These are phyloP conservation scores for Kodamaea sp. DNA, from an alignment of 1,139 yeast species.

Conservation along the genomic window DNA sequence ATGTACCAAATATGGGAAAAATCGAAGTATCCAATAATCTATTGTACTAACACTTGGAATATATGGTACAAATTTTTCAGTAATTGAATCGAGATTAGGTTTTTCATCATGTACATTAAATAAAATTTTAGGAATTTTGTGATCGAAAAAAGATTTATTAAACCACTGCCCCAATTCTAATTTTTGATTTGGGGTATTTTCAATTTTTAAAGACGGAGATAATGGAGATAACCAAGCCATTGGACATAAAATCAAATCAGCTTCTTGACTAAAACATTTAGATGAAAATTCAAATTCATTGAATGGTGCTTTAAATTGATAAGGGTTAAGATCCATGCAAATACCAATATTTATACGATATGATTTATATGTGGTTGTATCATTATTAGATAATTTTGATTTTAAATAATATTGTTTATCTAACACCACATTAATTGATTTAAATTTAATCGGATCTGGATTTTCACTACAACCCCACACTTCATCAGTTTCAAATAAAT, in stretches of 20 bases:
- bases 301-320: constrained; percentile 78
- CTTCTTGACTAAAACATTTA: constrained; percentile 45
- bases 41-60: constrained; percentile 28
- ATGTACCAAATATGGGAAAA: constrained; percentile 59
- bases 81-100: constrained; percentile 1
- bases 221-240: constrained; percentile 80
- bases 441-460: constrained; percentile 45
- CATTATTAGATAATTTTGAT: not conserved
- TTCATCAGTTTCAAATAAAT: constrained; percentile 76
- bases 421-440: constrained; percentile 35
- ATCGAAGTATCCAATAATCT: constrained; percentile 68
- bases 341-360: constrained; percentile 63
- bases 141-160: constrained; percentile 4
- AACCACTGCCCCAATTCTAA: constrained; percentile 9
- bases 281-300: constrained; percentile 66
- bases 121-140: not conserved
- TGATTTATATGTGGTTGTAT: constrained; percentile 14
- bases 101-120: constrained; percentile 2
- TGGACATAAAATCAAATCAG: constrained; percentile 65
- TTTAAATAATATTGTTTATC: constrained; percentile 26
- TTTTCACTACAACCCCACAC: constrained; percentile 78
- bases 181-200: constrained; percentile 7
- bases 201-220: constrained; percentile 36
- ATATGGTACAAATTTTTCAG: constrained; percentile 14
- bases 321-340: constrained; percentile 95